A percentile compares a stretch with the other conserved stretches of the same genome.
phyloP scores from a whole-genome alignment of 1,284 basidiomycete species.

The Puccinia coronata region DNA sequence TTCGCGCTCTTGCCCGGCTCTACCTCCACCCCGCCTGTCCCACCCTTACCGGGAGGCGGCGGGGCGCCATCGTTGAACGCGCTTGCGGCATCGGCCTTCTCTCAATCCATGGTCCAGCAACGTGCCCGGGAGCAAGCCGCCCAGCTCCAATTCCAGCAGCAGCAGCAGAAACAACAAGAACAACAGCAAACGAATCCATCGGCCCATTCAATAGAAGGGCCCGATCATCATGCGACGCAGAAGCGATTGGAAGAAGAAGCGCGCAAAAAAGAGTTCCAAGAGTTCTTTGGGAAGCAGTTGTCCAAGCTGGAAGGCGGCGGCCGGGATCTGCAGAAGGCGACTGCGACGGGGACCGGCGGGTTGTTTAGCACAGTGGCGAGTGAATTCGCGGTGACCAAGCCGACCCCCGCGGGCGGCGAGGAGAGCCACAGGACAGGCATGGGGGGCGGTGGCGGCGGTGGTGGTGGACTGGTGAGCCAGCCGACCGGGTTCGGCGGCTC shows the following conservation, averaged over 20 bases:
- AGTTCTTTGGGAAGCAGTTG: constrained; percentile 40
- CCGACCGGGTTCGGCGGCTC: constrained; percentile 39
- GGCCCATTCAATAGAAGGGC: not conserved
- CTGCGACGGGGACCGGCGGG: not conserved
- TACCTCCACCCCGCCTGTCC: constrained; percentile 51
- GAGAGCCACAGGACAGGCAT: not conserved
- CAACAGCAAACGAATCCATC: not conserved
- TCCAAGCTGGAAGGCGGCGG: constrained; percentile 42
- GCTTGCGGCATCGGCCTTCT: constrained; percentile 46
- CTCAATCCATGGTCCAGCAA: constrained; percentile 50
- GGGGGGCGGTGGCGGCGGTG: not conserved
- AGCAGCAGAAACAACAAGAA: constrained; percentile 40
- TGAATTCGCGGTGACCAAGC: constrained; percentile 47
- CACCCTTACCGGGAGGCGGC: constrained; percentile 37
- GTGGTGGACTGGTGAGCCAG: constrained; percentile 21
- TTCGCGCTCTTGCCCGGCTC: constrained; percentile 76
- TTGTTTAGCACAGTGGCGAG: constrained; percentile 40
- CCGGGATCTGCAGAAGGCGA: not conserved
- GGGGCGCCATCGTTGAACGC: constrained; percentile 55
- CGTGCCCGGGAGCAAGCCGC: constrained; percentile 52
- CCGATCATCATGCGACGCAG: constrained; percentile 64
- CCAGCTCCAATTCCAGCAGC: constrained; percentile 48
- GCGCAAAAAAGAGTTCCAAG: constrained; percentile 27
- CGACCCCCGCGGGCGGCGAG: not conserved
- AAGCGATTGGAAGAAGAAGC: constrained; percentile 23